A percentile compares a stretch with the other conserved stretches of the same genome.
These are phyloP conservation scores for Fonsecaea monophora DNA, from an alignment of 2,329 filamentous ascomycete species.

Conservation along the genomic window DNA sequence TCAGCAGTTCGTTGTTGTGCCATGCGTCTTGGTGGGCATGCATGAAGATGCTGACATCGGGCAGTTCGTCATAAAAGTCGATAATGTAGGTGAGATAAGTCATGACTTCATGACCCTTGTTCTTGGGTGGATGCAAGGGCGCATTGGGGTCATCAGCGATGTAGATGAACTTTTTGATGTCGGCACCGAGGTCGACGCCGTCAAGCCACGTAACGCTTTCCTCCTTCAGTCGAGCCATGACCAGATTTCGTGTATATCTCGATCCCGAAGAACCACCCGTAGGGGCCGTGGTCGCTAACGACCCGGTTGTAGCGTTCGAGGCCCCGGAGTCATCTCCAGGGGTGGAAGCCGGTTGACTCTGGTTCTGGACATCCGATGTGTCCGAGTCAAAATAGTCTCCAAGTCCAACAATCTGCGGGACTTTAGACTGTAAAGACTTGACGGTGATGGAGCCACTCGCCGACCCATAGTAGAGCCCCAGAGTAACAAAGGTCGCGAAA, in stretches of 20 bases:
- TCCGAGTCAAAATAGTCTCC: conserved; percentile 42
- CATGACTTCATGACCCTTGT: conserved; percentile 69
- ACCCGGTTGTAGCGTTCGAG: conserved; percentile 6
- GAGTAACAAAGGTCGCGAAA: conserved; percentile 20
- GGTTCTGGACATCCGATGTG: conserved; percentile 17
- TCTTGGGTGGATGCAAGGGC: conserved; percentile 60
- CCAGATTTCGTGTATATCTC: conserved; percentile 61
- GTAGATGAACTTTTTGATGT: conserved; percentile 58
- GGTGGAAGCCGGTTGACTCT: background rate
- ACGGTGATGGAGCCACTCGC: conserved; percentile 26
- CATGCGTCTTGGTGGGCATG: conserved; percentile 64
- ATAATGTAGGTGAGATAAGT: conserved; percentile 68
- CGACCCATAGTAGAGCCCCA: conserved; percentile 31
- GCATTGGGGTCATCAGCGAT: conserved; percentile 60
- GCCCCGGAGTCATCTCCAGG: conserved; percentile 20
- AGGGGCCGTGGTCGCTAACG: background rate
- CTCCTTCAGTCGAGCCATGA: conserved; percentile 59
- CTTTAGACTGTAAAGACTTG: conserved; percentile 27
- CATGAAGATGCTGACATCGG: conserved; percentile 66
- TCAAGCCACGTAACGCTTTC: conserved; percentile 58
- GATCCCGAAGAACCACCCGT: conserved; percentile 52
- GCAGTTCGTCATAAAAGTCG: conserved; percentile 65
- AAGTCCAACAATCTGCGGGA: conserved; percentile 48
- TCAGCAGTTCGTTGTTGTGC: conserved; percentile 65
- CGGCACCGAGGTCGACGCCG: conserved; percentile 52